A percentile compares a stretch with the other conserved stretches of the same genome.
Evolutionary conservation across 2,329 filamentous ascomycete species (phyloP).

Genomic region (Penicillium brevicompactum): DNA sequence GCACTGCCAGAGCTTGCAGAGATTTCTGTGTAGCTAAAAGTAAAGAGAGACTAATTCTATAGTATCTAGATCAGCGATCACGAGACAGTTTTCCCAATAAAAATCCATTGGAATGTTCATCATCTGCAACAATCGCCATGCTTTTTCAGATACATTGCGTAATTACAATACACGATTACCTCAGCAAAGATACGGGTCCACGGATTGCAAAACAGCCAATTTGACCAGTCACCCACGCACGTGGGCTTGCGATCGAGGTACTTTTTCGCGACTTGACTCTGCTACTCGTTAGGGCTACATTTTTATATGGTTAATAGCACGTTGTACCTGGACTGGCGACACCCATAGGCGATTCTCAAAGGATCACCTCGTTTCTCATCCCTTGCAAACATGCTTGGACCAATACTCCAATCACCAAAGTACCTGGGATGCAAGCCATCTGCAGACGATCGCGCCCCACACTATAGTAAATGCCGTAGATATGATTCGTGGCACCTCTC

Average conservation of each 20-base stretch:
- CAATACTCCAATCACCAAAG: not conserved
- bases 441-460: not conserved
- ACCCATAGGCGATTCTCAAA: not conserved
- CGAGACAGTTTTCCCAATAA: no score
- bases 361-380: not conserved
- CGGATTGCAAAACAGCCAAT: not conserved
- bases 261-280: no score
- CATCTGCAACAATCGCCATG: not conserved
- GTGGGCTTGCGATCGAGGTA: not conserved
- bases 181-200: not conserved
- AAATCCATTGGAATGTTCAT: no score
- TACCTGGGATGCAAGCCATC: not conserved
- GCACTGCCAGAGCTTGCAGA: no score
- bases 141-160: not conserved
- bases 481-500: not conserved
- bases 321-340: not conserved
- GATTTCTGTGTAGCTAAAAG: no score
- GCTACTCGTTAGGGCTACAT: no score
- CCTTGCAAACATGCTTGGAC: not conserved
- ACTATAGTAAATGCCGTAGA: not conserved
- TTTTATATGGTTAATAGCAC: no score
- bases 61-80: no score
- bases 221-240: conserved; percentile 8
- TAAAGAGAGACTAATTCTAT: no score
- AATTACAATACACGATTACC: not conserved